Conservation (phyloP, 2,329 filamentous ascomycete species). For the Microsporum audouinii region DNA sequence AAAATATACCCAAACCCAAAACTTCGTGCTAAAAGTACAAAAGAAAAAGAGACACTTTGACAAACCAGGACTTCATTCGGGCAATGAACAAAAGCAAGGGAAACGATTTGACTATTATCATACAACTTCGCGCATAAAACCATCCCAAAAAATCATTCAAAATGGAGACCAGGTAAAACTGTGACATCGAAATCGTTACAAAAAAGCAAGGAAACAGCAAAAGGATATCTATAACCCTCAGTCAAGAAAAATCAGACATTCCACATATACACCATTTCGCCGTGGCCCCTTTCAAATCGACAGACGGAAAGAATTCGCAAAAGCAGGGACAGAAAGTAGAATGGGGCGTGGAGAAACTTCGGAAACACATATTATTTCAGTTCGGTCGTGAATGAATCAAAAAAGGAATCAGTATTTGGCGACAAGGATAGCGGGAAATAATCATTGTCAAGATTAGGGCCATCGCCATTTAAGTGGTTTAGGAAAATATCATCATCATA, state of each 20-base stretch:
- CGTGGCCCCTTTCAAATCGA: not conserved
- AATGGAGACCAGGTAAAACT: conserved; percentile 4
- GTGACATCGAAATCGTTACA: conserved; percentile 1
- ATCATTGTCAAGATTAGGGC: conserved; percentile 6
- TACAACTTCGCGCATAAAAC: not conserved
- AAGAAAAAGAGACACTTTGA: not conserved
- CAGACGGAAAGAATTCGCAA: not conserved
- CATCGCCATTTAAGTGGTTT: conserved; percentile 18
- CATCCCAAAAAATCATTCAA: conserved; percentile 2
- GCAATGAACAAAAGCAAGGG: not conserved
- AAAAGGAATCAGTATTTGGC: conserved; percentile 11
- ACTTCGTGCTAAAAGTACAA: not conserved
- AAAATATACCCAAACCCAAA: not conserved
- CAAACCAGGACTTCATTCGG: not conserved
- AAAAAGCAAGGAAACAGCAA: not conserved
- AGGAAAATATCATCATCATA: conserved; percentile 28
- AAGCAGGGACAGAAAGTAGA: not conserved
- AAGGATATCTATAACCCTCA: conserved; percentile 4
- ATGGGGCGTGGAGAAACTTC: not conserved
- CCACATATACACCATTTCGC: conserved; percentile 3
- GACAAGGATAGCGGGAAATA: conserved; percentile 10
- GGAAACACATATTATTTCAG: not conserved
- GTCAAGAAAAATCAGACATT: not conserved
- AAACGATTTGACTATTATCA: not conserved
- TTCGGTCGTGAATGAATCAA: conserved; percentile 10